Base-by-base conservation (phyloP, 1,284 basidiomycete species). In the Schizopora paradoxa region DNA sequence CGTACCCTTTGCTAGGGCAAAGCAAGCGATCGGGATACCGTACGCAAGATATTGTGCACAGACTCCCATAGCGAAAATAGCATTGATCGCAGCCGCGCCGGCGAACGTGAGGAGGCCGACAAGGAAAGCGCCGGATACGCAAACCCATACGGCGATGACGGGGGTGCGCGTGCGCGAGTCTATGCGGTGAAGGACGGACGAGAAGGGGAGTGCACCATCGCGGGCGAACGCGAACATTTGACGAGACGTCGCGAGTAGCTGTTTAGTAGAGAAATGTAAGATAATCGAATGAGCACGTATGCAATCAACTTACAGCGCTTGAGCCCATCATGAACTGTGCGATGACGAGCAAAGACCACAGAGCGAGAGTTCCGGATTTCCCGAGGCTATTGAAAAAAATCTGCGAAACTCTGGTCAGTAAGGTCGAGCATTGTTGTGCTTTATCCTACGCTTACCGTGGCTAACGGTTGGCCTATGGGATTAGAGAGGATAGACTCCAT, bases 131-230 rank as follows among this genome's bases (percentile, higher is more conserved):
- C 56, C 26, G 25, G 56, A 28, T 5, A 48, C 59, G 14, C 55
- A 49, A 39, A 61, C 57, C 60, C 61, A 61, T 6, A 64, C 62
- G 21, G 58, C 55, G 33, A 56, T 59, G 8, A 60, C 54, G 11
- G 62, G 62, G 1, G 57, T 55, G 23, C 56, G 47, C 3, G 62
- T 62, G 23, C 32, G 47, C 7, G 48, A 22, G 49, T 66, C 62
- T 49, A 67, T 58, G 8, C 59, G 52, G 49, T 65, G 63, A n/a
- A 69, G 60, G 54, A 57, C 69, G 27, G 51, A 52, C 7, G 67
- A 69, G 46, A 72, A 66, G 2, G 72, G 72, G 0, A 73, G 61
- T 3, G 66, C 71, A 27, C 71, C 70, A 50, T 74, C 72, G 41
- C 72, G 65, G 11, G 66, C 61, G 52, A 73, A 73, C 3, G 70